Conservation (phyloP, 1,284 basidiomycete genomes). For the Vanrija pseudolonga region DNA sequence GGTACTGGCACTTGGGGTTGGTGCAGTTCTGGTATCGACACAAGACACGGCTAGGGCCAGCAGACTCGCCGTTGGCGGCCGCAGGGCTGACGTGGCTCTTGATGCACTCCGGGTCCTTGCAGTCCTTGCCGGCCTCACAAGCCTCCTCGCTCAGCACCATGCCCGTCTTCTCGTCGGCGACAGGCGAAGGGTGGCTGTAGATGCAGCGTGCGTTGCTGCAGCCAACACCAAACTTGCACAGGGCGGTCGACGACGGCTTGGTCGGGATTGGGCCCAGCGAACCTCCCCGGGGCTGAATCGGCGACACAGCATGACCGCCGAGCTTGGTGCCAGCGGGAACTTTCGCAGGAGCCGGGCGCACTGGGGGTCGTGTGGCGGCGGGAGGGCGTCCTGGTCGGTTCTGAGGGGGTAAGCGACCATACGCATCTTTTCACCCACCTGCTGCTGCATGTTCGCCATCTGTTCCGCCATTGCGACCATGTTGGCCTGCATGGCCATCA, state of each 20-base stretch:
- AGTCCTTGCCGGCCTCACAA: constrained; percentile 72
- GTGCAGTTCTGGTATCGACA: constrained; percentile 50
- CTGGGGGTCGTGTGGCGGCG: not conserved
- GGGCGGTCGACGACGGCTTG: constrained; percentile 48
- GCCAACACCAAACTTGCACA: constrained; percentile 86
- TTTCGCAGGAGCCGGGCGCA: constrained; percentile 25
- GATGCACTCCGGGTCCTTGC: constrained; percentile 84
- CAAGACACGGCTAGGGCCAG: constrained; percentile 42
- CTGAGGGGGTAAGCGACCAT: constrained; percentile 5
- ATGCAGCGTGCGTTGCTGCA: constrained; percentile 82
- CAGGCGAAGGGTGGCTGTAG: constrained; percentile 86
- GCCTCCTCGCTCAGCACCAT: constrained; percentile 85
- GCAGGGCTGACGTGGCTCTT: constrained; percentile 85
- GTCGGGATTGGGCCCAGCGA: constrained; percentile 42
- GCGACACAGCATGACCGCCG: constrained; percentile 31
- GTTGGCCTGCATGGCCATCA: constrained; percentile 51
- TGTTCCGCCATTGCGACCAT: constrained; percentile 51
- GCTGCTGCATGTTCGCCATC: constrained; percentile 44
- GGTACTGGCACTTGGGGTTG: constrained; percentile 48
- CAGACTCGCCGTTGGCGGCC: constrained; percentile 50
- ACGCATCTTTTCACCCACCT: constrained; percentile 20
- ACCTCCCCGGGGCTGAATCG: constrained; percentile 24
- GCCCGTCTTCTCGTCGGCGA: constrained; percentile 85
- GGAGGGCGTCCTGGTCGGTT: constrained; percentile 5
- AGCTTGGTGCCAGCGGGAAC: constrained; percentile 36